These are phyloP conservation scores for Ustilago hordei DNA, from an alignment of 1,284 basidiomycete species.

Conservation along the genomic window DNA sequence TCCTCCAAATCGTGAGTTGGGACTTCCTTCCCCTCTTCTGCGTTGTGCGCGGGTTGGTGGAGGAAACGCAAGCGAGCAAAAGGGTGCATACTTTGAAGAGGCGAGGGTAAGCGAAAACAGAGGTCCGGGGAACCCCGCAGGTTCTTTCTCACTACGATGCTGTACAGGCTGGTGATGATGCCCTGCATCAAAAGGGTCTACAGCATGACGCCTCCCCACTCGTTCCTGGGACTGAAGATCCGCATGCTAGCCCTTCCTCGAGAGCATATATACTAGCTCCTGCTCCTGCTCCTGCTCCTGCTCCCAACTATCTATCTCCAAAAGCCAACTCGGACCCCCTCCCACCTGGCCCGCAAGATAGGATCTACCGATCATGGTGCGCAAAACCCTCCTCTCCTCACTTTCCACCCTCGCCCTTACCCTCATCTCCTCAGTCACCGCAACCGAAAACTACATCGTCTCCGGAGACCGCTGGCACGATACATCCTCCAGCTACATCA, in stretches of 20 bases:
- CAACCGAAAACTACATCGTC: constrained; percentile 32
- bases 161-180: no score
- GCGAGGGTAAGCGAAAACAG: neutral
- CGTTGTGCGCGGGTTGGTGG: neutral
- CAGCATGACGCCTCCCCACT: no score
- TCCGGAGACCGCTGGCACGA: constrained; percentile 30
- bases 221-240: no score
- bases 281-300: no score
- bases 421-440: neutral
- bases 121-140: neutral
- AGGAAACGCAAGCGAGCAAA: neutral
- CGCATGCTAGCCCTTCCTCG: no score
- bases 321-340: neutral
- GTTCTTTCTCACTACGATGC: no score
- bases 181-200: no score
- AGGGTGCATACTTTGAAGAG: no score
- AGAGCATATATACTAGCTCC: no score
- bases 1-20: no score
- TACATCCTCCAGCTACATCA: constrained; percentile 25
- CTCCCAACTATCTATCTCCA: no score
- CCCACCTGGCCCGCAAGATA: neutral
- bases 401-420: neutral
- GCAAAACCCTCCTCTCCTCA: neutral
- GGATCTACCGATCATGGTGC: neutral
- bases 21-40: no score